Base-by-base conservation (phyloP, 768 basidiomycete genomes). In the Stropharia rugosoannulata region DNA sequence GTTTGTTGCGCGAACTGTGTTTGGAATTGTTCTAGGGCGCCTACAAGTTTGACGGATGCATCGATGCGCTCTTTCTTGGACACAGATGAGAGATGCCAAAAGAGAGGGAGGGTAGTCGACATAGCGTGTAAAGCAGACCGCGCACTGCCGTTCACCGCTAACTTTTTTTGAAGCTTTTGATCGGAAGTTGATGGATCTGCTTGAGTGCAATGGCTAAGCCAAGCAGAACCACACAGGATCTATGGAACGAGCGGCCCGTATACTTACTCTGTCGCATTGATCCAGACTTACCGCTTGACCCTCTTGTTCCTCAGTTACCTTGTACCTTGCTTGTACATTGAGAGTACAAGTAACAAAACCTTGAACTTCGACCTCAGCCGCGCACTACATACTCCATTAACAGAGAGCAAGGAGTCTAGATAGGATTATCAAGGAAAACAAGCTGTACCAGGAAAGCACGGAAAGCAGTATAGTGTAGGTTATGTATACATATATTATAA, bases 61-160 rank as follows among this genome's bases (percentile, higher is more conserved):
- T 88, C 85, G 36, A 96, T 66, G 8, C 95, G 86, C 57, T 92
- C 87, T 54, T 87, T 85, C 73, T 86, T 92, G 16, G 82, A 83
- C 1, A 83, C 75, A 2, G 90, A 92, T 13, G 95, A 95, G 51
- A 98, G 78, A 69, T 94, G 79, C 95, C 95, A 97, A 80, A 95
- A 98, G 35, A 97, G 80, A 12, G 93, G 90, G 53, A 98, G 83
- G 35, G 93, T 95, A 48, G 93, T 94, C 37, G 89, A 83, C 85
- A 93, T 91, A 59, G 64, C 57, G 59, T 49, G 48, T 53, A 22
- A 19, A 47, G 45, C 38, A 49, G 49, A 45, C 46, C 56, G 54
- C 51, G 51, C 47, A 39, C 38, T 22, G 16, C 27, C 19, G 19
- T 18, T 51, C 27, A 16, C n/a, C n/a, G 15, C 52, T 27, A 56